Conservation (phyloP, 1,139 yeast genomes). For the Saccharomyces hybrid region DNA sequence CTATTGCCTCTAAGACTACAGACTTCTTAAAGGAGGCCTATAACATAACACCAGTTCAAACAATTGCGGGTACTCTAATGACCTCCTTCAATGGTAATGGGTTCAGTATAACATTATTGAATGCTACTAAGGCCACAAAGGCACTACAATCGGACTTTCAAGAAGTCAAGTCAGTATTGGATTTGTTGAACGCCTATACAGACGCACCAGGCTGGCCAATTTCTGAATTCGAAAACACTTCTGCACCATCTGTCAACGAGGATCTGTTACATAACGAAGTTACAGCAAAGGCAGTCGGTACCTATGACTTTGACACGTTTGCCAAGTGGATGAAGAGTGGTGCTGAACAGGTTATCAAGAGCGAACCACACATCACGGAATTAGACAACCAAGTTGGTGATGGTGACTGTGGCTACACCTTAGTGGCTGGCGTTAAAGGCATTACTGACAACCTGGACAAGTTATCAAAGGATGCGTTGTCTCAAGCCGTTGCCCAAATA, state of each 20-base stretch:
- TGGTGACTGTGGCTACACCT: conserved; percentile 94
- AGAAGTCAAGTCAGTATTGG: conserved; percentile 39
- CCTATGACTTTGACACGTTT: conserved; percentile 33
- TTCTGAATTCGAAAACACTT: conserved; percentile 16
- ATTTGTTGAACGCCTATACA: conserved; percentile 59
- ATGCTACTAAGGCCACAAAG: conserved; percentile 46
- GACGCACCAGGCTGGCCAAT: conserved; percentile 78
- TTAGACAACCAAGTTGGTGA: conserved; percentile 91
- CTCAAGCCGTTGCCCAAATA: conserved; percentile 49
- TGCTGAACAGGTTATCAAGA: conserved; percentile 42
- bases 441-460: conserved; percentile 47
- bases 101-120: conserved; percentile 70
- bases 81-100: conserved; percentile 89
- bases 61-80: conserved; percentile 66
- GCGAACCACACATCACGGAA: conserved; percentile 75
- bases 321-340: conserved; percentile 39
- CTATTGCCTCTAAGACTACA: conserved; percentile 47
- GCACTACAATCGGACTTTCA: conserved; percentile 31
- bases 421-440: conserved; percentile 75
- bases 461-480: conserved; percentile 43
- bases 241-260: conserved; percentile 32
- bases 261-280: conserved; percentile 35
- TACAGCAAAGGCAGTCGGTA: conserved; percentile 37
- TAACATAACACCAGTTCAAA: conserved; percentile 56
- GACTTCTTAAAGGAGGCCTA: conserved; percentile 41